These are phyloP conservation scores for Rhizophagus prolifer DNA, from an alignment of 192 early-diverging fungal genomes.

Conservation along the genomic window DNA sequence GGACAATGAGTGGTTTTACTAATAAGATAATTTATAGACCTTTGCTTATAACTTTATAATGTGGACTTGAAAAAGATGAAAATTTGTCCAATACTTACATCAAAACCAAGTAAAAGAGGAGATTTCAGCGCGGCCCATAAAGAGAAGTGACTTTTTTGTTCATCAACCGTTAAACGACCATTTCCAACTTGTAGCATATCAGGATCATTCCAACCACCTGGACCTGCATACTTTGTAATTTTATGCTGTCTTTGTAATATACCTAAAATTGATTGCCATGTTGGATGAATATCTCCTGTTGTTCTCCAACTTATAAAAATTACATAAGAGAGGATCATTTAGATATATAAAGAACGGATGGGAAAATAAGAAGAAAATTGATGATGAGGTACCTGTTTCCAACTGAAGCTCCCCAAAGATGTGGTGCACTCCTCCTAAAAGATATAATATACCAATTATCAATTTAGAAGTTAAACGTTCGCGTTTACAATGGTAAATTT, in stretches of 20 bases:
- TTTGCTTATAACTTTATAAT: not conserved
- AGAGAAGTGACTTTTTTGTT: conserved; percentile 27
- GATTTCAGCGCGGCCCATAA: conserved; percentile 60
- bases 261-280: not conserved
- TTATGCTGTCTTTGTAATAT: not conserved
- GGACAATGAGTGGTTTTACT: too few relatives aligned
- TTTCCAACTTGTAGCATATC: conserved; percentile 62
- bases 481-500: conserved; percentile 37
- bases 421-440: not conserved
- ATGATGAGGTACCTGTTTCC: conserved; percentile 30
- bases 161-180: conserved; percentile 41
- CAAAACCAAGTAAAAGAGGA: conserved; percentile 60
- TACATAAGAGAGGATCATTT: too few relatives aligned
- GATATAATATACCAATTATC: not conserved
- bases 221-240: conserved; percentile 31
- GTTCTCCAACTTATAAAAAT: conserved; percentile 35
- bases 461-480: not conserved
- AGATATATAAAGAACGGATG: not conserved
- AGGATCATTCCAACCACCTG: conserved; percentile 54
- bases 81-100: conserved; percentile 32
- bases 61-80: too few relatives aligned
- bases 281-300: conserved; percentile 27
- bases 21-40: not conserved
- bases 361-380: not conserved
- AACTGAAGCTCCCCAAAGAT: conserved; percentile 30